Evolutionary conservation across 768 basidiomycete species (phyloP), one percentile per base, ranked within the genome.

Genomic region (Termitomyces sp.): DNA sequence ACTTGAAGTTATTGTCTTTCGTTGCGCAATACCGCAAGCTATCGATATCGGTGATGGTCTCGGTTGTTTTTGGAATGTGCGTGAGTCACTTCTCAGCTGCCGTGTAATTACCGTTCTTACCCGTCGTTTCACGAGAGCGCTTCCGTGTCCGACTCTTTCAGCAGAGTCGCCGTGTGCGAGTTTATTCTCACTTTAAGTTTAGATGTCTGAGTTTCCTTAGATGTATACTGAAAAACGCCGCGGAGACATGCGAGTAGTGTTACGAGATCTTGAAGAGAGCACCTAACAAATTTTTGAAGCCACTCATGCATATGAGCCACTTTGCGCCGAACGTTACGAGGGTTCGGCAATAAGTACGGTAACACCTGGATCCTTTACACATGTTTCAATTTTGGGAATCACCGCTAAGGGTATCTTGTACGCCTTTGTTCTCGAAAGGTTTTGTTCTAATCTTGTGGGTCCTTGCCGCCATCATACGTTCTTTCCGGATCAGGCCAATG

Each of bases 211-310:
- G 42, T 33, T 54, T 56, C 47, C n/a, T 38, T 33, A 21, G 12
- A 41, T 42, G 43, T 37, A 51, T 43, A 40, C 43, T 15, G 28
- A 31, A 53, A 23, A 47, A 60, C 11, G 31, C 60, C 60, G 60
- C 60, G 60, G 60, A 54, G 37, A 55, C 48, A 35, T 41, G 49
- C 31, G 26, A 44, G 44, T 50, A 19, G 12, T 19, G 28, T 60
- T 60, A 57, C 53, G 52, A 51, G 9, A 56, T 37, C n/a, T 42
- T 28, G 10, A 37, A 31, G 28, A 46, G 17, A 23, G 38, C 21
- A 38, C n/a, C 33, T 23, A 14, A 50, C 30, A 23, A 15, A 40
- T 42, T 43, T 33, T 37, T 30, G 23, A 26, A 55, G 35, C n/a
- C 17, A 26, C 37, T 38, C 23, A 23, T 50, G 26, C 12, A 40